Conservation (phyloP, 257 asterid species). For the Fraxinus pennsylvanica region DNA sequence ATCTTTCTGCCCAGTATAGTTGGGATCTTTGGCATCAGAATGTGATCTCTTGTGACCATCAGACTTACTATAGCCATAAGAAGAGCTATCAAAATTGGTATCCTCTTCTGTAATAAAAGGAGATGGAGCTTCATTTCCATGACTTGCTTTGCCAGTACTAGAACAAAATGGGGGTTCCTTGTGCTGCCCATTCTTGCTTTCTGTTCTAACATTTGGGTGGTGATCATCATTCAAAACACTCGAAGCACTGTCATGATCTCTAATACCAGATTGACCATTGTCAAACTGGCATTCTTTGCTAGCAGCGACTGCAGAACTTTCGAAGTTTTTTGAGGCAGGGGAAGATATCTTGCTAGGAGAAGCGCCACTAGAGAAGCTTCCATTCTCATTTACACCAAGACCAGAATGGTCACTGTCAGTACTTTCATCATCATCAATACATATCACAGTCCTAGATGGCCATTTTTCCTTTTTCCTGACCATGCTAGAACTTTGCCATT, state of each 20-base stretch:
- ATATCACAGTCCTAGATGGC: constrained; percentile 39
- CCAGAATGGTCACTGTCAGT: constrained; percentile 24
- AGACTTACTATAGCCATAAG: constrained; percentile 5
- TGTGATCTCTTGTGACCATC: constrained; percentile 16
- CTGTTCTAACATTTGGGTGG: constrained; percentile 28
- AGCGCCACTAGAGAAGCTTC: constrained; percentile 32
- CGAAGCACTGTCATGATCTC: constrained; percentile 36
- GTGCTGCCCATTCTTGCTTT: constrained; percentile 24
- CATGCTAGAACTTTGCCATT: constrained; percentile 29
- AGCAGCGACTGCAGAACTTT: constrained; percentile 28
- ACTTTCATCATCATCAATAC: constrained; percentile 76
- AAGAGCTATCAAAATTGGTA: constrained; percentile 12
- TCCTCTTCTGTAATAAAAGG: constrained; percentile 25
- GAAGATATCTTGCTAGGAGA: constrained; percentile 48
- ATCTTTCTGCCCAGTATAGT: constrained; percentile 20
- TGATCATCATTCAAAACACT: constrained; percentile 21
- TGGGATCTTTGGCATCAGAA: constrained; percentile 21
- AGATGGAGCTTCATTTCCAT: constrained; percentile 31
- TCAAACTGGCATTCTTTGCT: constrained; percentile 43
- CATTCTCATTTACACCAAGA: constrained; percentile 18
- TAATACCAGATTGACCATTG: constrained; percentile 39
- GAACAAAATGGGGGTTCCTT: constrained; percentile 30
- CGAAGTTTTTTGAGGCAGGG: constrained; percentile 24
- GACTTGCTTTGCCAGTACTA: constrained; percentile 22
- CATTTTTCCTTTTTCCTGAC: constrained; percentile 13